Percentiles rank a stretch among this genome's conserved stretches.
phyloP scores from a whole-genome alignment of 768 basidiomycete species.

The Xanthoconium purpureum region DNA sequence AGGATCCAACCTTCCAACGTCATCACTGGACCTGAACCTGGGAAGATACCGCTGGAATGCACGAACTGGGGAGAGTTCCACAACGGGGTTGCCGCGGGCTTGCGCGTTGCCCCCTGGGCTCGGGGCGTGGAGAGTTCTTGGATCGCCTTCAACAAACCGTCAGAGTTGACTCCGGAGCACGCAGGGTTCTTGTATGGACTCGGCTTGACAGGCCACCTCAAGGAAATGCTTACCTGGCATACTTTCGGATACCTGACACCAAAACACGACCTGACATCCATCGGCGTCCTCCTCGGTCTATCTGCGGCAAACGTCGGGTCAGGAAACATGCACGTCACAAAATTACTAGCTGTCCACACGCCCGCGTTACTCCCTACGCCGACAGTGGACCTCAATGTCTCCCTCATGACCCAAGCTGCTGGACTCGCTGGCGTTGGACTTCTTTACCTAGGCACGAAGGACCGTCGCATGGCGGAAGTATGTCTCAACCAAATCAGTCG shows the following conservation, averaged over 20 bases:
- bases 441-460: slow-evolving; percentile 83
- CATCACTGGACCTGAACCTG: slow-evolving; percentile 60
- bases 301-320: slow-evolving; percentile 87
- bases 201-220: slow-evolving; percentile 88
- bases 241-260: slow-evolving; percentile 94
- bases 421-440: slow-evolving; percentile 86
- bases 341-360: slow-evolving; percentile 87
- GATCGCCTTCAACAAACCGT: slow-evolving; percentile 94
- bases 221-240: slow-evolving; percentile 90
- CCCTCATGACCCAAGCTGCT: slow-evolving; percentile 85
- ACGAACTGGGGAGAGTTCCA: slow-evolving; percentile 96
- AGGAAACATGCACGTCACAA: slow-evolving; percentile 83
- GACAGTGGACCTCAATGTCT: slow-evolving; percentile 84
- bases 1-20: slow-evolving; percentile 72
- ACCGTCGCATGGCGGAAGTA: slow-evolving; percentile 90
- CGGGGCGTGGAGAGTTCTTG: slow-evolving; percentile 85
- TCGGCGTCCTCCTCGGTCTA: slow-evolving; percentile 90
- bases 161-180: slow-evolving; percentile 86
- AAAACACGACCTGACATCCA: slow-evolving; percentile 93
- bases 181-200: slow-evolving; percentile 95
- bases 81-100: slow-evolving; percentile 90
- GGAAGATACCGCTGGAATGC: slow-evolving; percentile 70
- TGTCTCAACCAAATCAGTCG: slow-evolving; percentile 82
- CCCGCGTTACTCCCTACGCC: slow-evolving; percentile 88
- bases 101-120: slow-evolving; percentile 77